phyloP scores from a whole-genome alignment of 306 rosid genomes.

The Luffa aegyptiaca region DNA sequence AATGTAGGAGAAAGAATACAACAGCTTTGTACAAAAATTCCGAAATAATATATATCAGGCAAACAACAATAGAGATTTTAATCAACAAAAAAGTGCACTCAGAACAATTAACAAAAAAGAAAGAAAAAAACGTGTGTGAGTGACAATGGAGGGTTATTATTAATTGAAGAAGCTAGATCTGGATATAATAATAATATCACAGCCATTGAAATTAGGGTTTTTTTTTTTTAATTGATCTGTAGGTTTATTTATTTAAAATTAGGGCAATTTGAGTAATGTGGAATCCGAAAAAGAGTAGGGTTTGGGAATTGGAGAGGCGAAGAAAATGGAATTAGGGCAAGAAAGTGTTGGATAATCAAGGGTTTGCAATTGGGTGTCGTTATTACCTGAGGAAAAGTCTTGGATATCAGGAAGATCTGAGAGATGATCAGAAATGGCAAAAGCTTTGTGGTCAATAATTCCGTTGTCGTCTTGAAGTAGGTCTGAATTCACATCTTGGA shows the following conservation, averaged over 20 bases:
- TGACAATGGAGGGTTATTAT: not conserved
- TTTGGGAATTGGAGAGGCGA: not conserved
- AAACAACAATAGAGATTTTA: not conserved
- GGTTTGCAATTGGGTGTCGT: not conserved
- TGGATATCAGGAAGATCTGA: not conserved
- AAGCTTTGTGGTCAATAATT: not conserved
- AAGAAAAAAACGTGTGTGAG: not conserved
- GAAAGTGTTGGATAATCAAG: not conserved
- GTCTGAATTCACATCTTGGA: not conserved
- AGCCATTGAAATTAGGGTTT: not conserved
- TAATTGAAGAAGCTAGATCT: slow-evolving; percentile 3
- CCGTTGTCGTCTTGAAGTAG: not conserved
- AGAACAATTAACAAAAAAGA: no score
- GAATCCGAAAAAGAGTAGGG: not conserved
- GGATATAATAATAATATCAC: not conserved
- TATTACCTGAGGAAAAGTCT: not conserved
- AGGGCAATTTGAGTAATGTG: slow-evolving; percentile 3
- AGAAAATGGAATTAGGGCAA: not conserved
- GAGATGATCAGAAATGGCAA: not conserved
- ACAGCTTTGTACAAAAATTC: not conserved
- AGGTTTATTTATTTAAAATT: not conserved
- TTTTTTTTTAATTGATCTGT: not conserved
- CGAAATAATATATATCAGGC: not conserved
- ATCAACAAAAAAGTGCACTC: not conserved
- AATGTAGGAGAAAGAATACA: not conserved